phyloP scores from a whole-genome alignment of 2,329 filamentous ascomycete genomes.

The Aspergillus nomiae region DNA sequence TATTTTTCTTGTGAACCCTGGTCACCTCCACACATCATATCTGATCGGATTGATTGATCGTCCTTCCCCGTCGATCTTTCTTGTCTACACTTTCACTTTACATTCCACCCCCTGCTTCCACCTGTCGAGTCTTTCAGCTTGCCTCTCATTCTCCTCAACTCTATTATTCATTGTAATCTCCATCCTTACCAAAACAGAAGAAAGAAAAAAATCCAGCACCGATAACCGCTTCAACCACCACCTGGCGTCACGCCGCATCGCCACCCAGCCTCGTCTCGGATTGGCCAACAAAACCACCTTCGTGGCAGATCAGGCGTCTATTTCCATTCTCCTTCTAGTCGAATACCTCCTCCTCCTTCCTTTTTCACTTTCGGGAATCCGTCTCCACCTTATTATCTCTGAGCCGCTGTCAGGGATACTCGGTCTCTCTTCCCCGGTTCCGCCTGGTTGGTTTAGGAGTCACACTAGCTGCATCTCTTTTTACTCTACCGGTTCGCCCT shows the following conservation, averaged over 20 bases:
- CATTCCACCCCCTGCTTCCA: neutral
- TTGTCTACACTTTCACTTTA: constrained; percentile 5
- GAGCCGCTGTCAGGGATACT: constrained; percentile 17
- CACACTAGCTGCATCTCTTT: constrained; percentile 28
- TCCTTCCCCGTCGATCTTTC: constrained; percentile 19
- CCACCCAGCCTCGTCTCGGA: constrained; percentile 16
- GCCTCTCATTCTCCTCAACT: neutral
- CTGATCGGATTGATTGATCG: constrained; percentile 24
- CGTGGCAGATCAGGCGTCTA: constrained; percentile 16
- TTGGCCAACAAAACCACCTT: constrained; percentile 7
- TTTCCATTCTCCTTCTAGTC: neutral
- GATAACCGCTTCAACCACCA: constrained; percentile 2
- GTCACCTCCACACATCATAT: constrained; percentile 21
- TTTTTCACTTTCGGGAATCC: constrained; percentile 7
- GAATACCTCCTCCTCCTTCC: neutral
- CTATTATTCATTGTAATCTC: neutral
- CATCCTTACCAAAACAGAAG: neutral
- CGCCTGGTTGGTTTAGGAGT: constrained; percentile 20
- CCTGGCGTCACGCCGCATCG: constrained; percentile 13
- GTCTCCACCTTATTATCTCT: constrained; percentile 7
- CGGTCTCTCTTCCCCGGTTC: constrained; percentile 17
- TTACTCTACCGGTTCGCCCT: constrained; percentile 21
- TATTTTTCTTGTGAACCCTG: neutral
- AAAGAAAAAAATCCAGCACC: neutral
- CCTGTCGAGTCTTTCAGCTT: neutral